Evolutionary conservation across 306 rosid species (phyloP).

Genomic region (Herpetospermum pedunculosum): DNA sequence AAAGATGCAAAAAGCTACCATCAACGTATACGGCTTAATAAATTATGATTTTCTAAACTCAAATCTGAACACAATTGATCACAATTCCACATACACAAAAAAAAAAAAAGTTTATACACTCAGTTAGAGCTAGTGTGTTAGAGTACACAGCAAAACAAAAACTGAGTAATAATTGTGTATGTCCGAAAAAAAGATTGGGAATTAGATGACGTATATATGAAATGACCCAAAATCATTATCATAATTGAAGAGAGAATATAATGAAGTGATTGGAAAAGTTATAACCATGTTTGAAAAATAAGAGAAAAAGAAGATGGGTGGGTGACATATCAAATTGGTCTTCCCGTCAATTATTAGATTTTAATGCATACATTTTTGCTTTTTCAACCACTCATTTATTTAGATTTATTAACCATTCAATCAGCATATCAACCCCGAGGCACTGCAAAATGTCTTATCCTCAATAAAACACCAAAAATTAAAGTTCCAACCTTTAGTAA

Average conservation of each 20-base stretch:
- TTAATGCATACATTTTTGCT: not conserved
- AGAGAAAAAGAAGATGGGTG: conserved; percentile 2
- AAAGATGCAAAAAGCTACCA: too few relatives aligned
- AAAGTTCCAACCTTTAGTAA: too few relatives aligned
- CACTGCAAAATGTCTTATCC: not conserved
- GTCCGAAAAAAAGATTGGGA: not conserved
- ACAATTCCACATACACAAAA: not conserved
- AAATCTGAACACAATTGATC: not conserved
- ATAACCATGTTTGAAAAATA: not conserved
- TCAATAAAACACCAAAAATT: too few relatives aligned
- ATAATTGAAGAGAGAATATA: conserved; percentile 7
- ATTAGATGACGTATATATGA: not conserved
- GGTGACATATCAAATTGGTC: conserved; percentile 11
- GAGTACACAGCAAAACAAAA: not conserved
- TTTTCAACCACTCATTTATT: not conserved
- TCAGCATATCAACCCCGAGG: not conserved
- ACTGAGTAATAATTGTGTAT: not conserved
- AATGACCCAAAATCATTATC: not conserved
- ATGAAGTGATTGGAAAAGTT: conserved; percentile 4
- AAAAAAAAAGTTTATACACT: not conserved
- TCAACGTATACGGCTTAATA: not conserved
- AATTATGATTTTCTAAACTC: not conserved
- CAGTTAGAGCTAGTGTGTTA: not conserved
- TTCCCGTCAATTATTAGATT: not conserved
- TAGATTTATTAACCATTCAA: conserved; percentile 2